phyloP scores from a whole-genome alignment of 2,329 filamentous ascomycete species.

The Pochonia chlamydosporia region DNA sequence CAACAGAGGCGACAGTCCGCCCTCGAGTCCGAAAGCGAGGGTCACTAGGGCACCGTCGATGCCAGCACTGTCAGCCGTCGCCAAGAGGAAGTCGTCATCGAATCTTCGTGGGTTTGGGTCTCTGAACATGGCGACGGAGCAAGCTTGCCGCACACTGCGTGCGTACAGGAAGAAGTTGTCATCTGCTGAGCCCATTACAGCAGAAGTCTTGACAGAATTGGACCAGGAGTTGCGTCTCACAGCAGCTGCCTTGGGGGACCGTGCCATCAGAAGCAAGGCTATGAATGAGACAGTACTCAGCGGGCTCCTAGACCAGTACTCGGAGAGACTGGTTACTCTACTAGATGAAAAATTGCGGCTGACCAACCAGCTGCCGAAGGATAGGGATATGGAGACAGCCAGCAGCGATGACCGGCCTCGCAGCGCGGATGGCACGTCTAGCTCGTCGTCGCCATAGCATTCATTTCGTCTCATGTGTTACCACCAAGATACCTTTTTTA shows the following conservation, averaged over 20 bases:
- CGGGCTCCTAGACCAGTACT: constrained; percentile 69
- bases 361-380: constrained; percentile 26
- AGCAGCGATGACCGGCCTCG: constrained; percentile 22
- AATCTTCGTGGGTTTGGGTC: constrained; percentile 48
- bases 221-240: constrained; percentile 61
- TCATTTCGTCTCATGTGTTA: constrained; percentile 10
- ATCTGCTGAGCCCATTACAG: constrained; percentile 49
- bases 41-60: constrained; percentile 48
- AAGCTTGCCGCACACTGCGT: constrained; percentile 55
- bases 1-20: constrained; percentile 41
- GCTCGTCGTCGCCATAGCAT: constrained; percentile 27
- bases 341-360: constrained; percentile 65
- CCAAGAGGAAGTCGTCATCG: constrained; percentile 42
- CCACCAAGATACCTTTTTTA: not conserved
- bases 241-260: constrained; percentile 52
- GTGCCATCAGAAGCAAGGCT: constrained; percentile 46
- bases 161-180: constrained; percentile 58
- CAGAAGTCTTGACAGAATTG: constrained; percentile 54
- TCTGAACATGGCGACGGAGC: constrained; percentile 58
- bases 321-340: constrained; percentile 63
- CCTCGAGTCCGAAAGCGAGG: constrained; percentile 42
- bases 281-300: constrained; percentile 54
- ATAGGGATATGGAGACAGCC: constrained; percentile 22
- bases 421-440: constrained; percentile 28
- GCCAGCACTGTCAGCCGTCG: constrained; percentile 38